Evolutionary conservation across 305 asterid genomes (phyloP), one percentile per base, ranked within the genome.

Genomic region (Coffea humblotiana): DNA sequence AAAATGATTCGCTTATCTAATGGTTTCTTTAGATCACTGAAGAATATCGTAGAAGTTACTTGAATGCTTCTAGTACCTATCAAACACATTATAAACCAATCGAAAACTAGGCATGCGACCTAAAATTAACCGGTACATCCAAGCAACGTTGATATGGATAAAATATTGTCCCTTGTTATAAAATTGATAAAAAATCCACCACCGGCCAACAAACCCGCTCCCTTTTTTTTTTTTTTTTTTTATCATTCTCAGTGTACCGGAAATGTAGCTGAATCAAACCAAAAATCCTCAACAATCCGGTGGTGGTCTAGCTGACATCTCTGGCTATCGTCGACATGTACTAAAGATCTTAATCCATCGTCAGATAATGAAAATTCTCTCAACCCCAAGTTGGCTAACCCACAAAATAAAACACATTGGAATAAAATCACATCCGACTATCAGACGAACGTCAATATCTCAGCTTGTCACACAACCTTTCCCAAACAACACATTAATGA

Each of bases 221-320:
- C 13, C 67, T 52, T 56, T 69, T 48, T 29, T 29, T 29, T 29
- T 29, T 29, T 29, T 29, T 29, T 29, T 29, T 29, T 29, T 29
- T 29, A 29, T 29, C 32, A 29, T 29, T 10, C 18, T 21, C 65
- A 25, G 21, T 32, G 35, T 63, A 11, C 37, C 23, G 18, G 23
- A 63, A 66, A 37, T 63, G 78, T 74, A 79, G 78, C 74, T 63
- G 9, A 56, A 56, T 35, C 77, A 74, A 76, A 43, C 23, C 9
- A 76, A 40, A 40, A 51, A 60, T 52, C 79, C 75, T 8, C 64
- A 25, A 25, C 35, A 69, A 56, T 16, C 61, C 13, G n/a, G 23
- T 27, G 63, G 32, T 29, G 32, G 32, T 27, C n/a, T 43, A 52
- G 58, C 64, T 6, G 19, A 75, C 23, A 74, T 66, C 56, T 49